Evolutionary conservation across 108 stramenopile genomes (phyloP), one percentile per base, ranked within the genome.

Genomic region (Asterionellopsis glacialis): DNA sequence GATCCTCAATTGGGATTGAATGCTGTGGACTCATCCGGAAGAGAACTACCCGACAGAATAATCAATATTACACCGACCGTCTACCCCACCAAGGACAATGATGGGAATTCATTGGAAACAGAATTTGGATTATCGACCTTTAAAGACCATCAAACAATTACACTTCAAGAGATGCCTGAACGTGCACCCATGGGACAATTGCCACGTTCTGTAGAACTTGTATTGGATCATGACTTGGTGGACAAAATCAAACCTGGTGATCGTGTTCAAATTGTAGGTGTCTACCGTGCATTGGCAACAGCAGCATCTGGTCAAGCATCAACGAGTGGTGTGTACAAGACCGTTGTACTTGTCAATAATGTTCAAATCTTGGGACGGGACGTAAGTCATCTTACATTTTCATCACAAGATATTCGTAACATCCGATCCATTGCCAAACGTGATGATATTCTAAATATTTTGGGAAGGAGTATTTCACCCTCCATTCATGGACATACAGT

Each of bases 191-290:
- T 98, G 82, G 99, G 99, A 44, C 98, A 99, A 76, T 75, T 99
- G 24, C 99, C 99, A 12, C 83, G 99, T 15, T 90, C 87, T 5
- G 85, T 98, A 4, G 97, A 98, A 47, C 79, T 96, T 38, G 63
- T 98, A 45, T 52, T 95, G 33, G 94, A 96, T 66, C 84, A 96
- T 60, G 97, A 98, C 60, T 66, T 98, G 18, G 95, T 96, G 0
- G 97, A 99, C 68, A 67, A 67, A 26, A 86, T 96, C 54, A 99
- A 99, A 57, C 99, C 99, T 9, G 99, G 99, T 0, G 99, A 99
- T 74, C 80, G 99, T 12, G 94, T 98, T 41, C 72, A 79, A 58
- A 67, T 96, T 38, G 79, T 90, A 21, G 97, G 97, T 11, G 88
- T 95, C 25, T 97, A 84, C 64, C 88, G 98, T 12, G 97, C 98